phyloP scores from a whole-genome alignment of 139 green algal species.

The Tetradesmus obliquus region DNA sequence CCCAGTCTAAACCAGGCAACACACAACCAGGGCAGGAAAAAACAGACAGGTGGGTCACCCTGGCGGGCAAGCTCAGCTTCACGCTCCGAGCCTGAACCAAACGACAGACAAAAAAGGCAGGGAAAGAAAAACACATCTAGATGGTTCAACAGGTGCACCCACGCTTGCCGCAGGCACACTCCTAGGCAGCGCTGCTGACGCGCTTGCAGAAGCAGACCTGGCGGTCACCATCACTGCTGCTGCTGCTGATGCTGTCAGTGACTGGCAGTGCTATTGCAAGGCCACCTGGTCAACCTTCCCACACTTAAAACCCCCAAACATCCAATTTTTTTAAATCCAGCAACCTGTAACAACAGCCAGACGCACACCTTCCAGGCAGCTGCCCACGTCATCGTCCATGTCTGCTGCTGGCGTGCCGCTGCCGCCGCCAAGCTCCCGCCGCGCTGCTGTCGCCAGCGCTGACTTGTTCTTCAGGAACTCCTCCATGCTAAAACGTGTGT shows the following conservation, averaged over 20 bases:
- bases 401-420: background rate
- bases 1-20: background rate
- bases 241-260: background rate
- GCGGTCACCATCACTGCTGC: background rate
- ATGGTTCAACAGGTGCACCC: too few relatives aligned
- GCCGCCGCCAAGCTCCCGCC: slow-evolving; percentile 15
- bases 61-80: too few relatives aligned
- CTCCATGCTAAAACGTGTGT: background rate
- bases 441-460: slow-evolving; percentile 8
- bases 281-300: too few relatives aligned
- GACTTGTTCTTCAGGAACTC: slow-evolving; percentile 31
- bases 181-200: too few relatives aligned
- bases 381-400: slow-evolving; percentile 13
- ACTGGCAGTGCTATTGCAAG: too few relatives aligned
- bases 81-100: too few relatives aligned
- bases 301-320: too few relatives aligned
- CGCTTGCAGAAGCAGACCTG: too few relatives aligned
- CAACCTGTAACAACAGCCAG: background rate
- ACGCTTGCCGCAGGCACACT: too few relatives aligned
- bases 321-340: too few relatives aligned
- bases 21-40: background rate
- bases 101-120: background rate
- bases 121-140: too few relatives aligned
- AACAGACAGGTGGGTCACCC: too few relatives aligned
- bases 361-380: slow-evolving; percentile 18